Evolutionary conservation across 1,139 yeast species (phyloP), one percentile per base, ranked within the genome.

Genomic region (Blastobotrys buckinghamii): DNA sequence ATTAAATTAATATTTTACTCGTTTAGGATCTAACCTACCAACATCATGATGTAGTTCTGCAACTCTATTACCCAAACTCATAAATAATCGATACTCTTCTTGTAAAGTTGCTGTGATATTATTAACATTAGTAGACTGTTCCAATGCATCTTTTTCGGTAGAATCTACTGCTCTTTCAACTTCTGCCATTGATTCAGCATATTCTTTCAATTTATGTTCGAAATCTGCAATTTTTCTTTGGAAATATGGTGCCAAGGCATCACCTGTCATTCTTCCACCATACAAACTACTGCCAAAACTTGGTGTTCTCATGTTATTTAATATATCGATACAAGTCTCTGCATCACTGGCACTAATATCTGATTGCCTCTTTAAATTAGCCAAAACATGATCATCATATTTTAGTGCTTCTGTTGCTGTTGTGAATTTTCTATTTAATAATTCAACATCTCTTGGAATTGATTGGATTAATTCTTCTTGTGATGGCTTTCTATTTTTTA

Each of bases 41-140:
- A 83, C 82, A 50, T 80, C 81, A 58, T 84, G 89, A 67, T 92
- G 97, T 47, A 88, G 70, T 60, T 85, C 95, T 1, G 97, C 97
- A 61, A 90, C 82, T 33, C 82, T 77, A 66, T 89, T 95, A 51
- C 96, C 90, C 46, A 89, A 74, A 59, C 89, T 95, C 90, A 92
- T 86, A 67, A 90, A 90, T 55, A 90, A 73, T 49, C 76, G 74
- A 65, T 88, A 88, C 68, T 90, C 97, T 57, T 84, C 88, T 57
- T 82, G 81, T 30, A 92, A 75, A 0, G 95, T 84, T 42, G 75
- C 74, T 27, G 83, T 75, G 20, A 85, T 74, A 55, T 72, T 73
- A 52, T 76, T 76, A 50, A 83, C 63, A 13, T 58, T 54, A 17
- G 50, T 48, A 17, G 55, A 51, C 16, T 55, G 71, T 72, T 52